A percentile compares a stretch with the other conserved stretches of the same genome.
Conservation (phyloP, 306 rosid species). For the Castanopsis chinensis region DNA sequence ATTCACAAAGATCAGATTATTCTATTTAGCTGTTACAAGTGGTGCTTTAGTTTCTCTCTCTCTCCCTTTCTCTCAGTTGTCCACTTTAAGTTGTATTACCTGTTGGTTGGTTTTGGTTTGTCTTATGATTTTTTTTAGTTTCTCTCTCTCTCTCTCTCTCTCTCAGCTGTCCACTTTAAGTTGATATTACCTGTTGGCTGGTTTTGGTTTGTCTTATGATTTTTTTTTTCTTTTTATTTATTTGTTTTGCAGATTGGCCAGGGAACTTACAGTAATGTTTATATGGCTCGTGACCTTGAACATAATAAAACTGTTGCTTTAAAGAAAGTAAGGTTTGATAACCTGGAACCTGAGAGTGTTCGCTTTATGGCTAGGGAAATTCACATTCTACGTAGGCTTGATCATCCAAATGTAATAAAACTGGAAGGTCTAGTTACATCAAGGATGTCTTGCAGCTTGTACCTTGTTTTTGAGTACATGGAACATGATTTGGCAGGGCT, state of each 20-base stretch:
- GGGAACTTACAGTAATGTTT: conserved; percentile 94
- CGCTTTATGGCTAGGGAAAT: conserved; percentile 98
- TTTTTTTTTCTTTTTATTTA: conserved; percentile 10
- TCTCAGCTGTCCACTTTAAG: not conserved
- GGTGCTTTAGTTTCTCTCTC: not conserved
- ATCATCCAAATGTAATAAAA: conserved; percentile 87
- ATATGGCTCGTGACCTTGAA: conserved; percentile 93
- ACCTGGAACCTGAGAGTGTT: conserved; percentile 93
- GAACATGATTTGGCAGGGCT: conserved; percentile 95
- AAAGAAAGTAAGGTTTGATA: conserved; percentile 94
- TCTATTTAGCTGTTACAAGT: not conserved
- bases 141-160: not conserved
- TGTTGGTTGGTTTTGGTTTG: conserved; percentile 10
- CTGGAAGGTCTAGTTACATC: conserved; percentile 90
- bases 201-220: conserved; percentile 8
- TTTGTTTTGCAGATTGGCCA: conserved; percentile 75
- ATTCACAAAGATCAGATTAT: not conserved
- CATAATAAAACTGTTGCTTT: conserved; percentile 86
- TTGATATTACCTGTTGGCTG: conserved; percentile 12
- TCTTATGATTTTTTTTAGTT: not conserved
- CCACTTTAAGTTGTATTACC: conserved; percentile 9
- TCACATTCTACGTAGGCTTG: conserved; percentile 87
- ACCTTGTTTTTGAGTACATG: conserved; percentile 97
- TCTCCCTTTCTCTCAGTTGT: not conserved
- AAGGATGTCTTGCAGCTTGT: conserved; percentile 96